Conservation (phyloP, 2,329 filamentous ascomycete species). For the Cercospora janseana region DNA sequence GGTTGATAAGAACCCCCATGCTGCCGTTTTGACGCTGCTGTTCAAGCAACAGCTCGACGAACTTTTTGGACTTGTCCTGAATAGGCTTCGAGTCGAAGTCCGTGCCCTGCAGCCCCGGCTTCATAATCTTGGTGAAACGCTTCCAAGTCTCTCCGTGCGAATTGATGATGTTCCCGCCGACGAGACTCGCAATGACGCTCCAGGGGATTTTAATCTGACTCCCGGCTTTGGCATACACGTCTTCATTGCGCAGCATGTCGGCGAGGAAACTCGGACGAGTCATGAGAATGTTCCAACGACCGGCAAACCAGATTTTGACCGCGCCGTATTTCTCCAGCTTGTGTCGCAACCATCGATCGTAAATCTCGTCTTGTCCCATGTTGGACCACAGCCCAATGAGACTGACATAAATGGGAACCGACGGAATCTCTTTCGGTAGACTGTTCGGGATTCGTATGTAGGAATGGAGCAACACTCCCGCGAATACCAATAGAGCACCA, state of each 20-base stretch:
- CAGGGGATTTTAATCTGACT: constrained; percentile 15
- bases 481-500: no score
- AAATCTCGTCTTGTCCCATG: constrained; percentile 6
- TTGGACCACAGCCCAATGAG: constrained; percentile 7
- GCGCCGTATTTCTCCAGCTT: constrained; percentile 4
- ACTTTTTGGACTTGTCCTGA: no score
- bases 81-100: no score
- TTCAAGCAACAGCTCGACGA: no score
- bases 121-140: constrained; percentile 8
- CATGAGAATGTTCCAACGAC: constrained; percentile 13
- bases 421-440: constrained; percentile 9
- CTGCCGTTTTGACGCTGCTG: no score
- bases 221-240: constrained; percentile 8
- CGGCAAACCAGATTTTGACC: constrained; percentile 14
- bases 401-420: constrained; percentile 13
- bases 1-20: no score
- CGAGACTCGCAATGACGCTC: constrained; percentile 10
- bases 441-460: no score
- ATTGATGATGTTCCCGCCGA: constrained; percentile 16
- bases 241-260: constrained; percentile 10
- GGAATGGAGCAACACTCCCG: no score
- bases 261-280: neutral
- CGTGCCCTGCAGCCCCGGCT: constrained; percentile 10
- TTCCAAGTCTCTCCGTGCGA: constrained; percentile 7
- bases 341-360: constrained; percentile 2